Base-by-base conservation (phyloP, 139 green algal genomes). In the Ulvella scutata region DNA sequence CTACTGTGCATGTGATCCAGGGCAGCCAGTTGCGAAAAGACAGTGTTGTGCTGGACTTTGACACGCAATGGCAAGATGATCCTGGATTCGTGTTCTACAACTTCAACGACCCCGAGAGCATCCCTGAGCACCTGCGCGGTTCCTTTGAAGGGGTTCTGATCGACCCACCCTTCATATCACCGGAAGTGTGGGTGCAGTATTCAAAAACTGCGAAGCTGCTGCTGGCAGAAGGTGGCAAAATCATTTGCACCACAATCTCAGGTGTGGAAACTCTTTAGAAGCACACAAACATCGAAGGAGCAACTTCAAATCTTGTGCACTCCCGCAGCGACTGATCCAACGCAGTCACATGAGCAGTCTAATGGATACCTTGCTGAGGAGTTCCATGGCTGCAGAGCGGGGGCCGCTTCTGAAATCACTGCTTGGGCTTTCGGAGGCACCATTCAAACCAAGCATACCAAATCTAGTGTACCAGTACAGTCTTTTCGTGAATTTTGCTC, bases 111-210 rank as follows among this genome's bases (percentile, higher is more conserved):
- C 86, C 86, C 6, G 80, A 86, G 26, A 77, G 74, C 9, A 60
- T 91, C 0, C 85, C 86, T 2, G 31, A 33, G 0, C 43, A 83
- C 13, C 72, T 91, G 74, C 84, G 81, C n/a, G 36, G 77, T 34
- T 73, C 75, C 1, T 93, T 93, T 75, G 88, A 93, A 78, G 83
- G 74, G 26, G 80, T 90, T 1, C 80, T 91, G 31, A 90, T 87
- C 38, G 84, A 87, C 81, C 82, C 82, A 33, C 88, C 88, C 3
- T 93, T 93, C 80, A 90, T 93, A 79, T 91, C 85, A 9, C 26
- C 78, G 37, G 86, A 90, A 43, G 86, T 90, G 23, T 93, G 88
- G 88, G 74, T 79, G 31, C 82, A 87, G 61, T 93, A 93, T 38
- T 79, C 84, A 31, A 61, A 75, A 29, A 78, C 87, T 3, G 77